Percentiles rank a stretch among this genome's conserved stretches.
Evolutionary conservation across 1,284 basidiomycete species (phyloP).

Genomic region (Schizophyllum commune): DNA sequence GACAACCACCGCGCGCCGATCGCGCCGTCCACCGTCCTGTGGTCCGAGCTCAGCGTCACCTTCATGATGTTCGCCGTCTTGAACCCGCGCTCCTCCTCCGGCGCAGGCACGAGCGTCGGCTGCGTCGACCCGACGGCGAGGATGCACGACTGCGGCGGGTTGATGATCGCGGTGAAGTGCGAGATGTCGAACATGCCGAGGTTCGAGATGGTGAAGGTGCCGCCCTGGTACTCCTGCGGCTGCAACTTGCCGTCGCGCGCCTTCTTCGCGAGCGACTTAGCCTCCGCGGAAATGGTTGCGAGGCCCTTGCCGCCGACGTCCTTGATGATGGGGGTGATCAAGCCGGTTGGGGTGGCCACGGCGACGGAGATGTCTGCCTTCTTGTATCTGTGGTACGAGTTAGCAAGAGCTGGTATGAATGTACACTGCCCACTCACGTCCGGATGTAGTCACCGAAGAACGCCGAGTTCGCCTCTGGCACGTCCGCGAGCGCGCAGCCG

Average conservation of each 20-base stretch:
- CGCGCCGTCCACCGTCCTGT: constrained; percentile 92
- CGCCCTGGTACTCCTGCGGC: constrained; percentile 98
- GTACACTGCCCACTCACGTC: constrained; percentile 52
- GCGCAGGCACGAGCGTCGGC: constrained; percentile 80
- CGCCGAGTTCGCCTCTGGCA: constrained; percentile 96
- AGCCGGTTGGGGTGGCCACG: constrained; percentile 91
- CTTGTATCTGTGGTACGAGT: constrained; percentile 61
- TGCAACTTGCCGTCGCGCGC: constrained; percentile 95
- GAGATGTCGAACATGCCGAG: constrained; percentile 96
- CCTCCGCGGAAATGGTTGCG: constrained; percentile 85
- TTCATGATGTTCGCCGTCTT: constrained; percentile 93
- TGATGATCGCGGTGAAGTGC: constrained; percentile 99
- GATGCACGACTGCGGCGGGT: constrained; percentile 97
- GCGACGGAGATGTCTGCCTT: constrained; percentile 97
- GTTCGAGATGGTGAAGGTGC: constrained; percentile 98
- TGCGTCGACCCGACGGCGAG: constrained; percentile 91
- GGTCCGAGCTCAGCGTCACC: constrained; percentile 92
- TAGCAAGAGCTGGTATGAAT: constrained; percentile 3
- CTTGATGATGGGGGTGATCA: constrained; percentile 97
- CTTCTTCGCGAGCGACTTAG: constrained; percentile 90
- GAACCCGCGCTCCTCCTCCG: constrained; percentile 88
- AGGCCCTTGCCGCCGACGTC: constrained; percentile 91
- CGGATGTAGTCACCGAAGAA: constrained; percentile 96
- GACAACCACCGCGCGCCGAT: constrained; percentile 86
- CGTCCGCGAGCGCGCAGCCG: constrained; percentile 85